Evolutionary conservation across 495 filamentous ascomycete genomes (phyloP).

Genomic region (Podospora bellae-mahoneyi): DNA sequence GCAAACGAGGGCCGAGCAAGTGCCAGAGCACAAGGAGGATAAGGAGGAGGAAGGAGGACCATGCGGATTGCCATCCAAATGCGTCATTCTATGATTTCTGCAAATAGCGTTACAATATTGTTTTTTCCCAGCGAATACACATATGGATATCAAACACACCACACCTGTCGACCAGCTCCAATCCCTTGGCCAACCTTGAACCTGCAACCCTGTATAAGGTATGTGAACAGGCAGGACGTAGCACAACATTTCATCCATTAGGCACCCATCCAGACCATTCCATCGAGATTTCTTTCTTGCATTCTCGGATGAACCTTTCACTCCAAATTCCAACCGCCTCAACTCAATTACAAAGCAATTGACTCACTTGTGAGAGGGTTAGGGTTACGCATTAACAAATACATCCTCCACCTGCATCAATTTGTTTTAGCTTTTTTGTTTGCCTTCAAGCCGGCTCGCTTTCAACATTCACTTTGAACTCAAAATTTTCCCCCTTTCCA

Average conservation of each 20-base stretch:
- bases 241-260: neutral
- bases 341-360: neutral
- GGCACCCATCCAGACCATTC: neutral
- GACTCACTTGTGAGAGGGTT: neutral
- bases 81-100: slow-evolving; percentile 17
- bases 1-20: neutral
- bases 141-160: slow-evolving; percentile 1
- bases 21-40: slow-evolving; percentile 10
- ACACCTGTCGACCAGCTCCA: neutral
- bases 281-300: neutral
- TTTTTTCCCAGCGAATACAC: slow-evolving; percentile 4
- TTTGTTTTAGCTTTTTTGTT: slow-evolving; percentile 5
- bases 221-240: neutral
- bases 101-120: neutral
- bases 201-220: neutral
- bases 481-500: neutral
- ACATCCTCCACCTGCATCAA: neutral
- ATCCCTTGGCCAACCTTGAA: neutral
- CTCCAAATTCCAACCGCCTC: neutral
- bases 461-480: neutral
- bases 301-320: neutral
- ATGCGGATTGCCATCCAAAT: slow-evolving; percentile 24
- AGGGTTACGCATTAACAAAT: neutral
- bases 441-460: neutral
- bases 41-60: slow-evolving; percentile 20